phyloP scores from a whole-genome alignment of 2,329 filamentous ascomycete species.

The Stagonosporopsis cucurbitacearum region DNA sequence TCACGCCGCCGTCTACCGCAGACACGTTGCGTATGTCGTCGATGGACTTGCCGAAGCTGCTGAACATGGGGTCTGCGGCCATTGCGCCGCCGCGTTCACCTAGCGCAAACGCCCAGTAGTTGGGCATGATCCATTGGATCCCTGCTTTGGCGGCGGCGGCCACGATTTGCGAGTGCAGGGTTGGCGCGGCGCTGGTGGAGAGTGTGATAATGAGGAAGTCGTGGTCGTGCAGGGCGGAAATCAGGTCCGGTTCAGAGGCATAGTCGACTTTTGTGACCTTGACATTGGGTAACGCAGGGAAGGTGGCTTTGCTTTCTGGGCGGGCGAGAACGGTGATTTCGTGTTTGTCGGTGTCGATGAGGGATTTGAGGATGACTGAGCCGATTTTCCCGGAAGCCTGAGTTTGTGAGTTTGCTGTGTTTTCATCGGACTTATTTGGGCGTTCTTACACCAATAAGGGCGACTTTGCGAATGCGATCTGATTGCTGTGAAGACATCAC shows the following conservation, averaged over 20 bases:
- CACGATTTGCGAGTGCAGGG: conserved; percentile 41
- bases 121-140: conserved; percentile 51
- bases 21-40: conserved; percentile 16
- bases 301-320: conserved; percentile 48
- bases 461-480: conserved; percentile 35
- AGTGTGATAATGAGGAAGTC: conserved; percentile 53
- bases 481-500: conserved; percentile 6
- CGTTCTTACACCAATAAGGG: conserved; percentile 46
- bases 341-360: conserved; percentile 39
- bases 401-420: conserved; percentile 8
- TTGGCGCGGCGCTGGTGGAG: conserved; percentile 31
- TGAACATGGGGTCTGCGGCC: conserved; percentile 2
- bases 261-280: conserved; percentile 48
- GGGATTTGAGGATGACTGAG: conserved; percentile 42
- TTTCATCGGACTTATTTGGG: background rate
- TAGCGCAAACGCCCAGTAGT: conserved; percentile 44
- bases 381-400: conserved; percentile 49
- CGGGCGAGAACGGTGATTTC: conserved; percentile 51
- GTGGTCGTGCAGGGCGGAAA: conserved; percentile 46
- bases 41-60: conserved; percentile 9
- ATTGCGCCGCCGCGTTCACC: conserved; percentile 7
- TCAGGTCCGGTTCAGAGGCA: conserved; percentile 30
- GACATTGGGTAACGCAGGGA: conserved; percentile 50
- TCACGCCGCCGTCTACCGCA: background rate
- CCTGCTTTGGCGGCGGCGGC: conserved; percentile 47